Conservation (phyloP, 495 filamentous ascomycete genomes). For the Tuber borchii region DNA sequence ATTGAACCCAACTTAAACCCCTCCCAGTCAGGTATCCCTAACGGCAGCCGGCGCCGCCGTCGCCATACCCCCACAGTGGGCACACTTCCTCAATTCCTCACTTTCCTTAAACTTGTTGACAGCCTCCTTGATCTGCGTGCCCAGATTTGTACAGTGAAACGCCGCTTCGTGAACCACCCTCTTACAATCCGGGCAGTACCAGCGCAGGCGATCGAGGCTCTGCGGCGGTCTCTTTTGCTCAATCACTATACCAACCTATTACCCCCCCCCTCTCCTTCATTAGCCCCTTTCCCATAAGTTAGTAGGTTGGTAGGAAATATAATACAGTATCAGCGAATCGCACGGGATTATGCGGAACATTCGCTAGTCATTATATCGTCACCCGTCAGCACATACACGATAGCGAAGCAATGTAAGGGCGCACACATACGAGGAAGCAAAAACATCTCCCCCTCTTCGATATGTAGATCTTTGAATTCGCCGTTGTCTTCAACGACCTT, state of each 20-base stretch:
- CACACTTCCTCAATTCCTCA: slow-evolving; percentile 63
- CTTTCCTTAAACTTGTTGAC: slow-evolving; percentile 73
- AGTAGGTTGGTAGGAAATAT: background rate
- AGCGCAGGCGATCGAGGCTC: slow-evolving; percentile 71
- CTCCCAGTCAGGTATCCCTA: slow-evolving; percentile 34
- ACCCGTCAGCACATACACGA: background rate
- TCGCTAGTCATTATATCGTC: slow-evolving; percentile 43
- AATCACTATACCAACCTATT: slow-evolving; percentile 68
- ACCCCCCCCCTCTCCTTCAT: background rate
- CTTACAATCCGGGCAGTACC: slow-evolving; percentile 71
- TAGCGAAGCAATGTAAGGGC: background rate
- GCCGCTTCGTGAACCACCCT: slow-evolving; percentile 74
- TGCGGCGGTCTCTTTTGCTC: slow-evolving; percentile 72
- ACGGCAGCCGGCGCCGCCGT: slow-evolving; percentile 43
- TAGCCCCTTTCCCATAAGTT: background rate
- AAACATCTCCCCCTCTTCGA: slow-evolving; percentile 91
- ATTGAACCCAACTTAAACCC: background rate
- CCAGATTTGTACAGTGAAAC: slow-evolving; percentile 86
- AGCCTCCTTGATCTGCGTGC: slow-evolving; percentile 94
- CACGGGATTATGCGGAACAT: slow-evolving; percentile 77
- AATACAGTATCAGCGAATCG: slow-evolving; percentile 54
- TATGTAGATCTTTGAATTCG: slow-evolving; percentile 72
- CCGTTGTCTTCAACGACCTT: slow-evolving; percentile 71
- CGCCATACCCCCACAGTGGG: slow-evolving; percentile 68
- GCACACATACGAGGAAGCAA: slow-evolving; percentile 59